Base-by-base conservation (phyloP, 2,329 filamentous ascomycete genomes). In the Furcasterigmium furcatum region DNA sequence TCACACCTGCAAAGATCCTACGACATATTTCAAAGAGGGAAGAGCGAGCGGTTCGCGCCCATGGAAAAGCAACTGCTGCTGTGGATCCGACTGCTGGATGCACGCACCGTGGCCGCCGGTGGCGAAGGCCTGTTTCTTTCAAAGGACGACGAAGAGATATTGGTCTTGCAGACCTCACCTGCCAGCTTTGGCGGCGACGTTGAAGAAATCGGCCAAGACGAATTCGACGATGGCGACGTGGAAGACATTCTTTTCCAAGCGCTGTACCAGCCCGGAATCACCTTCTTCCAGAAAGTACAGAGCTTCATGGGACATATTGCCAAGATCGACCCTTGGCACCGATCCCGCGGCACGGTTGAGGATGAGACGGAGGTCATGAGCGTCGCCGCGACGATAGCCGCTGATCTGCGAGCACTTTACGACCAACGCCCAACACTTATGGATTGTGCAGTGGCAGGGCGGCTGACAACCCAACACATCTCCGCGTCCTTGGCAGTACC, bases 341-440 rank as follows among this genome's bases (percentile, higher is more conserved):
- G 77, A 9, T 70, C 68, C 20, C 68, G 77, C 8, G 76, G 76
- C 5, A 80, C 76, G 0, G 77, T 80, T 9, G 70, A 78, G 41
- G 77, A 80, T 53, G 76, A 80, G 59, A 79, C 73, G 2, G 76
- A 81, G 46, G 76, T 80, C 2, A 80, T 80, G 75, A 70, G 70
- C 25, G 66, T 76, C 38, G 77, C 71, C 2, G 67, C 73, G 2
- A 61, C 67, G 42, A 81, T 81, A 40, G 64, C 70, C 3, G 63
- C 65, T 12, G 76, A 81, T 53, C 60, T 80, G 8, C 66, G 71
- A n/a, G 60, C 64, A 2, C 57, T 82, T 2, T 77, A 77, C 53
- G 68, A 72, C 3, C 65, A 72, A 27, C 66, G 76, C 3, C 79
- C 77, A n/a, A 64, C 72, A 9, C 59, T 80, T 22, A 80, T 80